These are phyloP conservation scores for Backusella circina DNA, from an alignment of 192 early-diverging fungal genomes.

Conservation along the genomic window DNA sequence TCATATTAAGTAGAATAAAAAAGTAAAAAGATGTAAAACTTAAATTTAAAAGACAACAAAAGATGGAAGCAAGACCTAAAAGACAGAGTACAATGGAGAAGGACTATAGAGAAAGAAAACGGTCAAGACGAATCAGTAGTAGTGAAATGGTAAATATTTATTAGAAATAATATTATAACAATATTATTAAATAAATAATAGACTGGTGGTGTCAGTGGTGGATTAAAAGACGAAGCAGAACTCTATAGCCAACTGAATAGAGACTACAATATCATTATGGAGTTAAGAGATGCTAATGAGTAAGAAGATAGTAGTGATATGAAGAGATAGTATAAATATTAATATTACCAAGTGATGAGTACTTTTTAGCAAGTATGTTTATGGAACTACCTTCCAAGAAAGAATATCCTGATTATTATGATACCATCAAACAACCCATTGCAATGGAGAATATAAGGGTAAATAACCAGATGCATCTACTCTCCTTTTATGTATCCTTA, in stretches of 20 bases:
- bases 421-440: constrained; percentile 54
- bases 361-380: constrained; percentile 30
- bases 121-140: constrained; percentile 6
- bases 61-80: constrained; percentile 26
- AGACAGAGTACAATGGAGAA: constrained; percentile 17
- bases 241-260: background rate
- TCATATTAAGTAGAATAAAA: background rate
- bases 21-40: background rate
- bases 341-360: constrained; percentile 21
- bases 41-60: background rate
- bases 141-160: background rate
- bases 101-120: constrained; percentile 24
- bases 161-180: background rate
- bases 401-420: constrained; percentile 46
- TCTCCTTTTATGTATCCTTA: no score
- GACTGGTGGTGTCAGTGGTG: background rate
- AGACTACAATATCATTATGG: constrained; percentile 7
- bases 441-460: constrained; percentile 48
- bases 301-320: background rate
- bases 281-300: constrained; percentile 20
- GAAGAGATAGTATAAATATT: background rate
- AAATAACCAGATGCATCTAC: no score
- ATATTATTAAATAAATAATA: background rate
- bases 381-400: constrained; percentile 37
- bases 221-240: background rate